phyloP scores from a whole-genome alignment of 495 filamentous ascomycete species.

The Hypoxylon fuscum region DNA sequence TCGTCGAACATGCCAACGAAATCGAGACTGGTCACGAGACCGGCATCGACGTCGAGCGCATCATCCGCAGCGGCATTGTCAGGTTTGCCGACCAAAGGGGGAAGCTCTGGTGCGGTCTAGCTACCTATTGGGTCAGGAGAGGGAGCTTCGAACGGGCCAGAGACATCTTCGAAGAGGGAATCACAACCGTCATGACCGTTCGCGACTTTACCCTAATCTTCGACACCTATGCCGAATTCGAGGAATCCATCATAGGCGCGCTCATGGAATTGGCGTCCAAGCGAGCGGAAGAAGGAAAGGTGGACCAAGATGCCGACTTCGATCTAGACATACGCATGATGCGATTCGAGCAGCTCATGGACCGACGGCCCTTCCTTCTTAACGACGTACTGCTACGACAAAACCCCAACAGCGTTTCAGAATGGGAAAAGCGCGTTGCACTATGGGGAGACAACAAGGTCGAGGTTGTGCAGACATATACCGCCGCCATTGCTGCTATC shows the following conservation, averaged over 20 bases:
- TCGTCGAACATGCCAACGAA: constrained; percentile 90
- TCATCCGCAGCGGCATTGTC: constrained; percentile 91
- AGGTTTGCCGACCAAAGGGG: constrained; percentile 94
- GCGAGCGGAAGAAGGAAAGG: constrained; percentile 81
- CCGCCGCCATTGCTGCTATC: constrained; percentile 90
- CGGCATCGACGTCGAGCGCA: constrained; percentile 91
- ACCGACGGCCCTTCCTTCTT: constrained; percentile 92
- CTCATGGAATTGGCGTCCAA: constrained; percentile 87
- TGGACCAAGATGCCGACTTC: constrained; percentile 89
- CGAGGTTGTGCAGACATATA: constrained; percentile 94
- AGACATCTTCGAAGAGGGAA: constrained; percentile 95
- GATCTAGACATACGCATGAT: constrained; percentile 98
- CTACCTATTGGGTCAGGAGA: constrained; percentile 95
- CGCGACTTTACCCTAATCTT: constrained; percentile 97
- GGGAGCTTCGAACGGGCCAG: constrained; percentile 89
- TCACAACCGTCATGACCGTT: constrained; percentile 99
- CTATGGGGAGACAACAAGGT: constrained; percentile 94
- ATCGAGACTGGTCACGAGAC: constrained; percentile 81
- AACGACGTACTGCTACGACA: constrained; percentile 96
- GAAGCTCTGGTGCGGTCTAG: constrained; percentile 95
- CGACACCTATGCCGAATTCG: constrained; percentile 95
- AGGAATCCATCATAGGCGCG: constrained; percentile 91
- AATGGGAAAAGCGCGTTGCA: constrained; percentile 96
- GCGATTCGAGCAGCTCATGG: constrained; percentile 98
- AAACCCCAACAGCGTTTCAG: constrained; percentile 94